phyloP scores from a whole-genome alignment of 306 rosid genomes.

The Glycine tomentella region DNA sequence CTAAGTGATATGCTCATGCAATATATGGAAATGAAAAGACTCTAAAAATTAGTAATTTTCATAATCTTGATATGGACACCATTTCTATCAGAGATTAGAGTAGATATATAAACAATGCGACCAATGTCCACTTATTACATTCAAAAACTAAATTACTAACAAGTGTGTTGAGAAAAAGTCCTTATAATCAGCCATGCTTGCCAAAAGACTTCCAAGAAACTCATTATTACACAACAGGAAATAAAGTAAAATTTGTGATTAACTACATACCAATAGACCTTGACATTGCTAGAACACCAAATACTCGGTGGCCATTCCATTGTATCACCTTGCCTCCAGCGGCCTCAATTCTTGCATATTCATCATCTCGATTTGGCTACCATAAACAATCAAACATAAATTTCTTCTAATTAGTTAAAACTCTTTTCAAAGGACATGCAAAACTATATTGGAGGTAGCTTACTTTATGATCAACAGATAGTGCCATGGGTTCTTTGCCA shows the following conservation, averaged over 20 bases:
- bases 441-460: slow-evolving; percentile 36
- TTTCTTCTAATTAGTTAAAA: slow-evolving; percentile 38
- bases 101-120: neutral
- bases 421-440: neutral
- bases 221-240: slow-evolving; percentile 29
- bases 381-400: slow-evolving; percentile 47
- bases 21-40: neutral
- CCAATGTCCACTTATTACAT: slow-evolving; percentile 5
- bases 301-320: slow-evolving; percentile 93
- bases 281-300: slow-evolving; percentile 94
- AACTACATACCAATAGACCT: slow-evolving; percentile 81
- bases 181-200: slow-evolving; percentile 5
- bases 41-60: neutral
- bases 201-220: slow-evolving; percentile 24
- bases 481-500: slow-evolving; percentile 81
- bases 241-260: slow-evolving; percentile 20
- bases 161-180: slow-evolving; percentile 22
- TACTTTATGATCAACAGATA: slow-evolving; percentile 92
- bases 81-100: slow-evolving; percentile 1
- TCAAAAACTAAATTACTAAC: neutral
- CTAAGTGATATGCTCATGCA: neutral
- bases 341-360: slow-evolving; percentile 87
- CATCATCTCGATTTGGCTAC: slow-evolving; percentile 91
- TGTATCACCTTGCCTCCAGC: slow-evolving; percentile 96
- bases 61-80: slow-evolving; percentile 16